phyloP scores from a whole-genome alignment of 768 basidiomycete genomes.

The Amanita rubescens region DNA sequence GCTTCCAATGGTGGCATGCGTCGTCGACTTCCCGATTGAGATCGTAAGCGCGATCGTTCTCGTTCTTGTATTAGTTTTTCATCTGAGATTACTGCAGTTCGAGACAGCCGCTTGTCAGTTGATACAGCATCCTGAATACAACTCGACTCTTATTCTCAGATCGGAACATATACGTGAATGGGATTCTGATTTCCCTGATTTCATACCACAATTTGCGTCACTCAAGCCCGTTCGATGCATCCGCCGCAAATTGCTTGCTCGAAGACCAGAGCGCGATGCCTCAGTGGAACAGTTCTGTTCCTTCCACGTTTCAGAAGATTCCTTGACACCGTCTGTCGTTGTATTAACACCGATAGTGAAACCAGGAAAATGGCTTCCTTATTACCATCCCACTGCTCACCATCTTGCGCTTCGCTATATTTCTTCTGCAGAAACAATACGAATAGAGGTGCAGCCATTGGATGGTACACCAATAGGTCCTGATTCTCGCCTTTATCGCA shows the following conservation, averaged over 20 bases:
- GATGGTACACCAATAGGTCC: conserved; percentile 39
- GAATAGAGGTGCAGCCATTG: conserved; percentile 54
- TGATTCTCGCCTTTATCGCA: conserved; percentile 69
- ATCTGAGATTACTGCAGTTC: conserved; percentile 42
- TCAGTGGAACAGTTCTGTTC: conserved; percentile 74
- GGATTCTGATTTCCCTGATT: conserved; percentile 17
- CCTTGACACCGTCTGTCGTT: conserved; percentile 22
- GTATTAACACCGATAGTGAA: conserved; percentile 53
- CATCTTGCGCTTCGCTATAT: conserved; percentile 81
- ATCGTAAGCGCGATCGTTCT: background rate
- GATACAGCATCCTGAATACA: conserved; percentile 86
- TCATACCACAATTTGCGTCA: conserved; percentile 31
- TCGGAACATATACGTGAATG: conserved; percentile 50
- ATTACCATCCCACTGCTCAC: conserved; percentile 80
- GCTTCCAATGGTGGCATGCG: background rate
- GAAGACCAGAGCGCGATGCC: conserved; percentile 69
- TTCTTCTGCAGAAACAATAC: conserved; percentile 26
- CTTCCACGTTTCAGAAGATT: conserved; percentile 37
- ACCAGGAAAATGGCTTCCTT: conserved; percentile 52
- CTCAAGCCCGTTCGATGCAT: conserved; percentile 40
- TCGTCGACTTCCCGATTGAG: background rate
- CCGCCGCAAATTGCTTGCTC: conserved; percentile 65
- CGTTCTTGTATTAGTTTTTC: no score
- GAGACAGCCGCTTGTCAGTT: conserved; percentile 63
- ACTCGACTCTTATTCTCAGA: conserved; percentile 83